Conservation (phyloP, 2,329 filamentous ascomycete genomes). For the Fusarium beomiforme region DNA sequence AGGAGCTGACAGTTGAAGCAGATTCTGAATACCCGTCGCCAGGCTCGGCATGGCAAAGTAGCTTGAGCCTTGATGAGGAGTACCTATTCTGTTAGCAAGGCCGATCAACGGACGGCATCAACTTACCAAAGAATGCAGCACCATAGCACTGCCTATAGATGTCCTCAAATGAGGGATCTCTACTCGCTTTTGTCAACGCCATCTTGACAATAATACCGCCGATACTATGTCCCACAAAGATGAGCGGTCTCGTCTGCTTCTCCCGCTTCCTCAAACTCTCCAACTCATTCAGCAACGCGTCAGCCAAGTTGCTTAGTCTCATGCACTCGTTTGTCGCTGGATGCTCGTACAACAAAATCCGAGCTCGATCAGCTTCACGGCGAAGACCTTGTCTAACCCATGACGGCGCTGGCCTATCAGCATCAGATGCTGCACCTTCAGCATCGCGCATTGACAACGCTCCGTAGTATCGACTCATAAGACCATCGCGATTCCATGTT, state of each 20-base stretch:
- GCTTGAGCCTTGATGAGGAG: slow-evolving; percentile 70
- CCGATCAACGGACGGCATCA: background rate
- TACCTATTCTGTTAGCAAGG: slow-evolving; percentile 50
- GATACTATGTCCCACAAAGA: slow-evolving; percentile 70
- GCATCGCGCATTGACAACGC: slow-evolving; percentile 53
- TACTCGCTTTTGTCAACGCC: slow-evolving; percentile 60
- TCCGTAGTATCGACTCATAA: slow-evolving; percentile 59
- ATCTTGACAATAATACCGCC: slow-evolving; percentile 69
- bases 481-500: slow-evolving; percentile 62
- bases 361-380: slow-evolving; percentile 56
- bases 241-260: slow-evolving; percentile 59
- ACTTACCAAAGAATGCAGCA: slow-evolving; percentile 67
- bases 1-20: slow-evolving; percentile 62
- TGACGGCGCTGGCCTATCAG: slow-evolving; percentile 48
- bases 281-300: slow-evolving; percentile 58
- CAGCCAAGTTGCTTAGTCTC: slow-evolving; percentile 57
- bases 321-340: slow-evolving; percentile 51
- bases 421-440: slow-evolving; percentile 34
- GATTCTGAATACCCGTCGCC: slow-evolving; percentile 61
- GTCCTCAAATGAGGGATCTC: slow-evolving; percentile 50
- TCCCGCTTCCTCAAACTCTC: slow-evolving; percentile 46
- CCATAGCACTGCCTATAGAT: slow-evolving; percentile 68
- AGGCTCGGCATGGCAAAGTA: slow-evolving; percentile 69
- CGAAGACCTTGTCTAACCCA: slow-evolving; percentile 66
- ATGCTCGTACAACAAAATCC: slow-evolving; percentile 64